A percentile compares a stretch with the other conserved stretches of the same genome.
These are phyloP conservation scores for Cladophialophora carrionii DNA, from an alignment of 2,329 filamentous ascomycete genomes.

Conservation along the genomic window DNA sequence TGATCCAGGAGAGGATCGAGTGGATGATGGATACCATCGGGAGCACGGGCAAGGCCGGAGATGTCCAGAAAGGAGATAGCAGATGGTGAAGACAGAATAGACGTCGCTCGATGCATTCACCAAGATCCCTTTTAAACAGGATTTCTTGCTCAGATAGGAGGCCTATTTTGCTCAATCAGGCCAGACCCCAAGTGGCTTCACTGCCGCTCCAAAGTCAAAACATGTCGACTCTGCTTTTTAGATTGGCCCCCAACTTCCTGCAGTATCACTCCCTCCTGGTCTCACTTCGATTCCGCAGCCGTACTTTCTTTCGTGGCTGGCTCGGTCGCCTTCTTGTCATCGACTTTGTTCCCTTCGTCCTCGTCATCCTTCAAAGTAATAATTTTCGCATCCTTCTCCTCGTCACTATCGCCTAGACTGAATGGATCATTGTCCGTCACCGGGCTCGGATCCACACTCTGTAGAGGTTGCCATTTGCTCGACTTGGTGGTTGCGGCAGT, in stretches of 20 bases:
- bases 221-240: not conserved
- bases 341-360: conserved; percentile 40
- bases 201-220: not conserved
- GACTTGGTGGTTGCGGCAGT: conserved; percentile 61
- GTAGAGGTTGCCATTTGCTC: conserved; percentile 97
- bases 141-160: not conserved
- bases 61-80: conserved; percentile 25
- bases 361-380: conserved; percentile 61
- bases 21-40: conserved; percentile 58
- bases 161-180: not conserved
- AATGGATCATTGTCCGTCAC: conserved; percentile 93
- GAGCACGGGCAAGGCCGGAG: conserved; percentile 44
- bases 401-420: conserved; percentile 92
- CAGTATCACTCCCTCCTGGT: not conserved
- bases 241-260: not conserved
- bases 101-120: not conserved
- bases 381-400: conserved; percentile 78
- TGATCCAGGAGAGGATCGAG: conserved; percentile 61
- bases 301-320: conserved; percentile 49
- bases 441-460: conserved; percentile 79
- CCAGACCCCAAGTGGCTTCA: not conserved
- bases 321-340: conserved; percentile 62
- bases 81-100: not conserved
- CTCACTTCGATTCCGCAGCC: conserved; percentile 24
- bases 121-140: not conserved